These are phyloP conservation scores for Adansonia rubrostipa DNA, from an alignment of 441 rosid species.

Conservation along the genomic window DNA sequence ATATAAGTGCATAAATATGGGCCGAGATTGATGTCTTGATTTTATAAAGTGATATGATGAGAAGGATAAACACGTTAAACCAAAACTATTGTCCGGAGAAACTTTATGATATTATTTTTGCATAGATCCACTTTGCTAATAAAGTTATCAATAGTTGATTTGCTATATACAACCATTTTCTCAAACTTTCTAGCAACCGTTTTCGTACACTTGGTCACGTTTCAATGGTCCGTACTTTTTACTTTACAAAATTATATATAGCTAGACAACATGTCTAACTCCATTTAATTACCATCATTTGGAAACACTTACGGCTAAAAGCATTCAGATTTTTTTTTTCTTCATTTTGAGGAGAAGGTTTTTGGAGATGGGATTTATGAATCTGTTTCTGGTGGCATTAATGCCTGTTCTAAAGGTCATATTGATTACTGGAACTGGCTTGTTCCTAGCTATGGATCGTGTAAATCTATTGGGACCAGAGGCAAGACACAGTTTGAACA, in stretches of 20 bases:
- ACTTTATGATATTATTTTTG: not conserved
- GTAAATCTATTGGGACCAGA: slow-evolving; percentile 47
- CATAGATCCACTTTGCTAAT: not conserved
- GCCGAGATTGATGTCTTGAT: not conserved
- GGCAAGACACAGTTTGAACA: slow-evolving; percentile 53
- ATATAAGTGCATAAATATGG: not conserved
- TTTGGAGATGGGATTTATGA: slow-evolving; percentile 30
- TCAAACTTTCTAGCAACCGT: not conserved
- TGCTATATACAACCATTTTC: not conserved
- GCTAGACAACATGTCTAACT: too few species aligned
- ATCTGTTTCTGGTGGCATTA: slow-evolving; percentile 47
- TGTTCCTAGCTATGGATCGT: slow-evolving; percentile 44
- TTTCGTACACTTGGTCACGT: not conserved
- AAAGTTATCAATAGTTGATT: too few species aligned
- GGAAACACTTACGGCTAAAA: too few species aligned
- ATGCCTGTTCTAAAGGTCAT: slow-evolving; percentile 52
- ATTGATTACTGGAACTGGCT: slow-evolving; percentile 49
- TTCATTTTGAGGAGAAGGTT: not conserved
- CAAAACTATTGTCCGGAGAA: too few species aligned
- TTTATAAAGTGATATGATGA: not conserved
- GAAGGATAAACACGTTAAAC: not conserved
- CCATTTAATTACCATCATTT: too few species aligned
- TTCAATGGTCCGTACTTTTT: not conserved
- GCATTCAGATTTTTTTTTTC: too few species aligned
- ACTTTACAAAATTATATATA: not conserved